Base-by-base conservation (phyloP, 257 asterid species). In the Nicotiana noctiflora region DNA sequence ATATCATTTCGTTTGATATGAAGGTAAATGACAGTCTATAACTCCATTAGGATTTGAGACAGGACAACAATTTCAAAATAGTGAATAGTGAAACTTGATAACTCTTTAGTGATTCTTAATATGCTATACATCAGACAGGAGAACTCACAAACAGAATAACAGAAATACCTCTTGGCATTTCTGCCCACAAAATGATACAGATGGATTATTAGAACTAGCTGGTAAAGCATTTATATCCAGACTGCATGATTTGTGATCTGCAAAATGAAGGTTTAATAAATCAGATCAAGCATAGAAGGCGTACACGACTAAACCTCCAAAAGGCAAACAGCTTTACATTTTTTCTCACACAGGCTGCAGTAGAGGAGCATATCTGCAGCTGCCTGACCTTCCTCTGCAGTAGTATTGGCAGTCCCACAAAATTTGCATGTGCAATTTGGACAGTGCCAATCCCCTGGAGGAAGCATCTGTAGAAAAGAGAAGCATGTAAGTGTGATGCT, bases 401-500 rank as follows among this genome's bases (percentile, higher is more conserved):
- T 78, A 70, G 72, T 86, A 83, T 75, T 66, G 53, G 86, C 84
- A 66, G 86, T 84, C 82, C 90, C 97, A 89, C 98, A 94, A 84
- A 91, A 89, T 88, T 89, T 91, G 90, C 98, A 94, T 3, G 83
- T 82, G 88, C 97, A 94, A 83, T 89, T 90, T 80, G 94, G 97
- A 86, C 98, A 94, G 83, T 92, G 97, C 98, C 98, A 94, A 91
- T 92, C 97, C 74, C 97, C 98, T 18, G 79, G 82, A 55, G 98
- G 98, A 87, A 91, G 96, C 83, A 81, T 87, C 98, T 94, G 90
- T 87, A 89, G 49, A 21, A 53, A 82, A 76, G 85, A 53, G 37
- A 83, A 83, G 53, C 52, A 55, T 60, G 49, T 44, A 64, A 82
- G 27, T 60, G 40, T 7, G 23, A 72, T 23, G 78, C 40, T 72